phyloP scores from a whole-genome alignment of 768 basidiomycete species.

The Panus rudis region DNA sequence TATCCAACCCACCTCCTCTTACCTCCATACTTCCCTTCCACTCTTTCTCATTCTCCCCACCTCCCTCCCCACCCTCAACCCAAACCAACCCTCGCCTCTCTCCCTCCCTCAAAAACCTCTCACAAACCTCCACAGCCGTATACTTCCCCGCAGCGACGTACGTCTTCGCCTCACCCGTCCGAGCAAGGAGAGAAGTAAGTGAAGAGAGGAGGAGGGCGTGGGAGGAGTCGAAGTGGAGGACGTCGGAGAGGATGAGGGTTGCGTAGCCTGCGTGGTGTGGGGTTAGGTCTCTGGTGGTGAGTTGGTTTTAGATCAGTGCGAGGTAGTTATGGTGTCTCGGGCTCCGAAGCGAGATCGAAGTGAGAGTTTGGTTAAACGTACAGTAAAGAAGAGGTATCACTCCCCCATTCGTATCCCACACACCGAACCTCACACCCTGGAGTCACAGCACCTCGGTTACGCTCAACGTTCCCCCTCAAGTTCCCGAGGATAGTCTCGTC shows the following conservation, averaged over 20 bases:
- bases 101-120: constrained; percentile 41
- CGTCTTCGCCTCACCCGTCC: constrained; percentile 31
- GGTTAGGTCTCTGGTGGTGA: not conserved
- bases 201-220: constrained; percentile 52
- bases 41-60: constrained; percentile 22
- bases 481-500: constrained; percentile 55
- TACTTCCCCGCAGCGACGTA: constrained; percentile 64
- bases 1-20: constrained; percentile 34
- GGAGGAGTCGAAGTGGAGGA: constrained; percentile 60
- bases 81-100: constrained; percentile 35
- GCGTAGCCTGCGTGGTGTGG: constrained; percentile 37
- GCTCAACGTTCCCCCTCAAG: constrained; percentile 44
- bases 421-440: constrained; percentile 36
- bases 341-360: no score
- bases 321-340: no score
- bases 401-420: constrained; percentile 61
- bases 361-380: no score
- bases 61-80: constrained; percentile 36
- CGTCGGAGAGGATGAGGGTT: constrained; percentile 60
- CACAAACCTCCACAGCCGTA: constrained; percentile 45
- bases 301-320: no score
- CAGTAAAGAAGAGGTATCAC: constrained; percentile 39
- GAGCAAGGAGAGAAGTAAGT: constrained; percentile 40
- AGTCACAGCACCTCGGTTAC: constrained; percentile 35
- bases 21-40: constrained; percentile 48